Evolutionary conservation across 2,329 filamentous ascomycete genomes (phyloP).

Genomic region (Microdochium nivale): DNA sequence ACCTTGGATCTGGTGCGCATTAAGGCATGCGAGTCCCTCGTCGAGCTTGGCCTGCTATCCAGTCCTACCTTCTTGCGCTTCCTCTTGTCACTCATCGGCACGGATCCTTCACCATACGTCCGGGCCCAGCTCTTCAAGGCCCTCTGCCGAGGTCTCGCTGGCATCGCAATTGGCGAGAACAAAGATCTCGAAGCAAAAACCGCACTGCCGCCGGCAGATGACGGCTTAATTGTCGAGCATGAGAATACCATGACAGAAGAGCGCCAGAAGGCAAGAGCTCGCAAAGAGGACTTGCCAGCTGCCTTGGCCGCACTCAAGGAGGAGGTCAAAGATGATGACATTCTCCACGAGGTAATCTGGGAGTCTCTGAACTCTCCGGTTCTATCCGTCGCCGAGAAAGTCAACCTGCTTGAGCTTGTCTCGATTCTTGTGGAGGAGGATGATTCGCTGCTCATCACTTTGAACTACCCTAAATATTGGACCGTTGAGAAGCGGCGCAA

Average conservation of each 20-base stretch:
- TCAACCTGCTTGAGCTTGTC: slow-evolving; percentile 42
- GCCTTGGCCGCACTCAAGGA: slow-evolving; percentile 38
- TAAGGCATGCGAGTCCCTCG: slow-evolving; percentile 55
- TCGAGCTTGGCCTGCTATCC: slow-evolving; percentile 53
- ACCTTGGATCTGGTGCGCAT: slow-evolving; percentile 55
- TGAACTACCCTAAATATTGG: slow-evolving; percentile 39
- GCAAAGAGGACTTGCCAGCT: slow-evolving; percentile 36
- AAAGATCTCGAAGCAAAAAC: slow-evolving; percentile 19
- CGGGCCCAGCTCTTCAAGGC: slow-evolving; percentile 51
- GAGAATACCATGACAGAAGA: slow-evolving; percentile 32
- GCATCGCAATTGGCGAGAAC: slow-evolving; percentile 55
- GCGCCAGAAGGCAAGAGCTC: slow-evolving; percentile 35
- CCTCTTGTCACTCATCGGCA: slow-evolving; percentile 49
- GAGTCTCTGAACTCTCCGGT: slow-evolving; percentile 36
- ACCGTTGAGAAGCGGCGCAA: slow-evolving; percentile 17
- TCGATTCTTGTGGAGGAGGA: slow-evolving; percentile 40
- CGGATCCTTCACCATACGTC: slow-evolving; percentile 55
- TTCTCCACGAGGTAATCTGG: slow-evolving; percentile 38
- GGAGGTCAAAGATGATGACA: slow-evolving; percentile 34
- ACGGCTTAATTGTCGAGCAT: slow-evolving; percentile 38
- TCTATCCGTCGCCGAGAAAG: slow-evolving; percentile 37
- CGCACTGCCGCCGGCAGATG: slow-evolving; percentile 16
- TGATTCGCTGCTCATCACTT: slow-evolving; percentile 32
- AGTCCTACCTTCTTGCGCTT: slow-evolving; percentile 46
- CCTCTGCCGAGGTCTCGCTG: slow-evolving; percentile 50